phyloP scores from a whole-genome alignment of 1,284 basidiomycete genomes.

The Neonothopanus nambi region DNA sequence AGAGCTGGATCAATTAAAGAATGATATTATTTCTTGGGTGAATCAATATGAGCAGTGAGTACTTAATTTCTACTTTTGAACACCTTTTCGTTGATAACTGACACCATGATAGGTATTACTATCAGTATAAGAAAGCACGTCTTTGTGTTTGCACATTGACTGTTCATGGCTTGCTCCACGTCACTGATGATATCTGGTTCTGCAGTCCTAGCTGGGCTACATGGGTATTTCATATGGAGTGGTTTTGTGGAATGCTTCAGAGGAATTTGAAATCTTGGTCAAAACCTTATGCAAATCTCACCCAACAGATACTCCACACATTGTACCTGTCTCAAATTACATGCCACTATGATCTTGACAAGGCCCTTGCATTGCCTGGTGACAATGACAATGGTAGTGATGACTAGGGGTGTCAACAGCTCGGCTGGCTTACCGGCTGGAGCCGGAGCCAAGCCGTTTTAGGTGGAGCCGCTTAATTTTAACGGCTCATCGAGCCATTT shows the following conservation, averaged over 20 bases:
- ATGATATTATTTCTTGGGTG: conserved; percentile 32
- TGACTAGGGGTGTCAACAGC: too few species aligned
- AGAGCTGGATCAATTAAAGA: conserved; percentile 26
- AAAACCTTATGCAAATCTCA: conserved; percentile 27
- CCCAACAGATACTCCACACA: conserved; percentile 22
- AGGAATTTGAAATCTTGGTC: conserved; percentile 20
- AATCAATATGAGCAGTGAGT: conserved; percentile 33
- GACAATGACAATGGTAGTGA: neutral
- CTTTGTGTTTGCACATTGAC: conserved; percentile 28
- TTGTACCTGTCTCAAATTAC: conserved; percentile 25
- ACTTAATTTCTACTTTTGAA: neutral
- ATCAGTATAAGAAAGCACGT: conserved; percentile 24
- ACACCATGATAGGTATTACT: conserved; percentile 29
- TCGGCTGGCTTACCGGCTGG: too few species aligned
- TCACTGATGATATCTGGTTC: conserved; percentile 25
- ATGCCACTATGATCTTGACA: neutral
- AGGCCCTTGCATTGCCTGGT: neutral
- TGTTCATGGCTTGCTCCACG: conserved; percentile 33
- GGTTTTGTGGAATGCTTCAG: conserved; percentile 26
- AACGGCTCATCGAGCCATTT: too few species aligned
- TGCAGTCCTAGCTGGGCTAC: conserved; percentile 29
- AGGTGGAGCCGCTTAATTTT: too few species aligned
- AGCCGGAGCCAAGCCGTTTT: too few species aligned
- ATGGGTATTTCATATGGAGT: conserved; percentile 33
- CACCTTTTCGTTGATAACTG: neutral